A percentile compares a stretch with the other conserved stretches of the same genome.
These are phyloP conservation scores for Apiospora hydei DNA, from an alignment of 2,329 filamentous ascomycete species.

Conservation along the genomic window DNA sequence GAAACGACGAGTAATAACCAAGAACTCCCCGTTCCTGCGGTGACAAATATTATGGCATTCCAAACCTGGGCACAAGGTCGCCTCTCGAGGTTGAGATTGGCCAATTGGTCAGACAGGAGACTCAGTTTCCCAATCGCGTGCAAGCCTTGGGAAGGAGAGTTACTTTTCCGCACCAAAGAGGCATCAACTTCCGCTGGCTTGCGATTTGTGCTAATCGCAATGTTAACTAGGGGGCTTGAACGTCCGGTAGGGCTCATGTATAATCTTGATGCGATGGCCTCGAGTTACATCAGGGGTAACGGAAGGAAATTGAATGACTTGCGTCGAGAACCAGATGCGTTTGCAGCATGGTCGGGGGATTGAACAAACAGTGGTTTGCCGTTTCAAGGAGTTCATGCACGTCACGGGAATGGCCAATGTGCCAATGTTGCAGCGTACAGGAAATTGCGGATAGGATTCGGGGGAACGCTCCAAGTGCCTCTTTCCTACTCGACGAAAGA, in stretches of 20 bases:
- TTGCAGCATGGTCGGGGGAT: neutral
- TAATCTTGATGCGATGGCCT: neutral
- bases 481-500: neutral
- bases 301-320: slow-evolving; percentile 12
- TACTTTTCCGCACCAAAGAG: neutral
- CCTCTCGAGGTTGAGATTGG: neutral
- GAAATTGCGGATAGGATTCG: slow-evolving; percentile 12
- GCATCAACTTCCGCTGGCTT: neutral
- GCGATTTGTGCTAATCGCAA: neutral
- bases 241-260: neutral
- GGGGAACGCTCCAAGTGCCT: neutral
- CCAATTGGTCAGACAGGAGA: neutral
- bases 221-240: neutral
- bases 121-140: neutral
- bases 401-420: neutral
- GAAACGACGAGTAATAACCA: neutral
- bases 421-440: neutral
- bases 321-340: neutral
- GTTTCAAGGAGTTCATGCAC: slow-evolving; percentile 18
- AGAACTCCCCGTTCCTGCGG: neutral
- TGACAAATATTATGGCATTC: too few species aligned
- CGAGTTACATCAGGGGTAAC: neutral
- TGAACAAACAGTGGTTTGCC: slow-evolving; percentile 4
- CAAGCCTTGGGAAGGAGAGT: neutral
- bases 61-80: neutral